phyloP scores from a whole-genome alignment of 192 early-diverging fungal species.

The Rhizophlyctis rosea region DNA sequence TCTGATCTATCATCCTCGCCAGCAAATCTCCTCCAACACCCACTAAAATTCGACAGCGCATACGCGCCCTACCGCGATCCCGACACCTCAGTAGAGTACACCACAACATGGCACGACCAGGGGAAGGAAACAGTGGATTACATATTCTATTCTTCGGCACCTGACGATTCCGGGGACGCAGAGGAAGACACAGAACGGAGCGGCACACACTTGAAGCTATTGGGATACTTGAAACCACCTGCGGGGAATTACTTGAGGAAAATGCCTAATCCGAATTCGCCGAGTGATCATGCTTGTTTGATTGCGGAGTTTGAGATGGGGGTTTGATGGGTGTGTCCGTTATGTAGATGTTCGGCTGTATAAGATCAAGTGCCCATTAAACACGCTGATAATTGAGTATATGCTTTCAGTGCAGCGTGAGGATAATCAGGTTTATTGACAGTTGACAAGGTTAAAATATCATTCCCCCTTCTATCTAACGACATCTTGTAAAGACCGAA shows the following conservation, averaged over 20 bases:
- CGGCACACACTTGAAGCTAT: constrained; percentile 7
- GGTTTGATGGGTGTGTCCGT: no score
- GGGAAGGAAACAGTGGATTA: constrained; percentile 20
- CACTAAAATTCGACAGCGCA: constrained; percentile 14
- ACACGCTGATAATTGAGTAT: no score
- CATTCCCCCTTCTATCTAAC: background rate
- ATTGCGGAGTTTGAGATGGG: constrained; percentile 20
- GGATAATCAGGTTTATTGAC: no score
- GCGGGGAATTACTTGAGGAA: background rate
- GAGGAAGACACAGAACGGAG: background rate
- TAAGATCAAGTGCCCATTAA: no score
- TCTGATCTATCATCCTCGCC: background rate
- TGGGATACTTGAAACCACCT: constrained; percentile 18
- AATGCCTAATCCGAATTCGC: constrained; percentile 12
- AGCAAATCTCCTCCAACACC: constrained; percentile 13
- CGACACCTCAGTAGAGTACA: constrained; percentile 2
- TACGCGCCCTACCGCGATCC: constrained; percentile 24
- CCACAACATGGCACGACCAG: constrained; percentile 20
- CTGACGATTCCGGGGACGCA: background rate
- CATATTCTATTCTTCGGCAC: constrained; percentile 12
- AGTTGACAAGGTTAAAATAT: background rate
- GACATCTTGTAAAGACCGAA: background rate
- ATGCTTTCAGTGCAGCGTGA: no score
- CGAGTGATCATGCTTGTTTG: constrained; percentile 23
- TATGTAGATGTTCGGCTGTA: no score